Percentiles rank a stretch among this genome's conserved stretches.
phyloP scores from a whole-genome alignment of 768 basidiomycete species.

The Xerocomus potaroensis region DNA sequence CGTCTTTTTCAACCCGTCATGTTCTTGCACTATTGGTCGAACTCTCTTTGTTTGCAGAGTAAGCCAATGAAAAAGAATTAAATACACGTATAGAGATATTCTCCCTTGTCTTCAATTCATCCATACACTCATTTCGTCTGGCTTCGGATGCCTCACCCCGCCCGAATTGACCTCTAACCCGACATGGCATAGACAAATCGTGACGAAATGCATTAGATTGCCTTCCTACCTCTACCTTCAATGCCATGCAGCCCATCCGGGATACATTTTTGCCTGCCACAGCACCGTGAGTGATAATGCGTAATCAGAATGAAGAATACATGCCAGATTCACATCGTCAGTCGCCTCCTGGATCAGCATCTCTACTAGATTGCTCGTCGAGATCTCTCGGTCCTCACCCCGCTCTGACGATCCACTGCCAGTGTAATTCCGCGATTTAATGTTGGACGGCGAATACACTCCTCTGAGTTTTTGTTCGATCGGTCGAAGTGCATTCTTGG shows the following conservation, averaged over 20 bases:
- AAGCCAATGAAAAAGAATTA: conserved; percentile 29
- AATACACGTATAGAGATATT: conserved; percentile 17
- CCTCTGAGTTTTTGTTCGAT: conserved; percentile 85
- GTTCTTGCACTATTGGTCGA: background rate
- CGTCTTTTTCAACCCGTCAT: conserved; percentile 3
- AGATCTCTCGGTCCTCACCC: conserved; percentile 41
- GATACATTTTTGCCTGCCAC: conserved; percentile 82
- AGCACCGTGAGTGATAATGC: conserved; percentile 9
- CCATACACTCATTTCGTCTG: conserved; percentile 11
- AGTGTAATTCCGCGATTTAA: conserved; percentile 36
- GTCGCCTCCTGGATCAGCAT: conserved; percentile 88
- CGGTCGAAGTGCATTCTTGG: conserved; percentile 69
- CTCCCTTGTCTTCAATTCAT: conserved; percentile 9
- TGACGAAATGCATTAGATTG: conserved; percentile 1
- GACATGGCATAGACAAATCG: background rate
- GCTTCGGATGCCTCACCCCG: background rate
- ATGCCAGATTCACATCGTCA: conserved; percentile 62
- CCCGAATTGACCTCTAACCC: background rate
- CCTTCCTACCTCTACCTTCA: conserved; percentile 24
- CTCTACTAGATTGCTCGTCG: conserved; percentile 87
- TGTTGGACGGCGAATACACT: conserved; percentile 48
- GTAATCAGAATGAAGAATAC: conserved; percentile 11
- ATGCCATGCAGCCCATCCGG: conserved; percentile 85
- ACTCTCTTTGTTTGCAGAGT: conserved; percentile 13
- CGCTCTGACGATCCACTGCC: conserved; percentile 23